Percentiles rank a stretch among this genome's conserved stretches.
Conservation (phyloP, 768 basidiomycete genomes). For the Hortiboletus campestris region DNA sequence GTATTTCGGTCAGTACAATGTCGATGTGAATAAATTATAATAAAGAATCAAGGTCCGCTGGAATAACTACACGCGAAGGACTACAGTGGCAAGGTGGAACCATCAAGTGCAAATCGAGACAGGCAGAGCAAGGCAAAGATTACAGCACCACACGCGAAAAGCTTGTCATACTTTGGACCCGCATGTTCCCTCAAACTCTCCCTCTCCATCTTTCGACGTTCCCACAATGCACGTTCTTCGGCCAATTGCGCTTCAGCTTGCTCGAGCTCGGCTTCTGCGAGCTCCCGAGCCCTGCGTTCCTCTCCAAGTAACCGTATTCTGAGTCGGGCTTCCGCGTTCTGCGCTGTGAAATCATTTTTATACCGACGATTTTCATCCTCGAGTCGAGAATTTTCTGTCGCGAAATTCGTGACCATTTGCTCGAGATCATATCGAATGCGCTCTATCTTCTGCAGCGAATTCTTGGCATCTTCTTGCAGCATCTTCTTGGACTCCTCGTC, state of each 20-base stretch:
- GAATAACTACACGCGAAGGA: background rate
- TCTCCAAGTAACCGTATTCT: slow-evolving; percentile 18
- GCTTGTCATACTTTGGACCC: slow-evolving; percentile 4
- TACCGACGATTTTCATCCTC: slow-evolving; percentile 22
- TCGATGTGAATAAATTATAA: background rate
- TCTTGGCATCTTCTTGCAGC: slow-evolving; percentile 38
- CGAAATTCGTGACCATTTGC: slow-evolving; percentile 37
- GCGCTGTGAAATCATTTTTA: slow-evolving; percentile 10
- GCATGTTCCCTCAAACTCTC: background rate
- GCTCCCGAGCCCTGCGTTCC: slow-evolving; percentile 17
- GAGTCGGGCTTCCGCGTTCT: slow-evolving; percentile 10
- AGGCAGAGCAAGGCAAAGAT: slow-evolving; percentile 12
- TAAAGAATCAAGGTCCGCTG: background rate
- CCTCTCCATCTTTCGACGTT: slow-evolving; percentile 1
- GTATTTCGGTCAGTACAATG: background rate
- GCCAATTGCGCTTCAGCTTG: slow-evolving; percentile 16
- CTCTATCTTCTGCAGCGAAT: slow-evolving; percentile 39
- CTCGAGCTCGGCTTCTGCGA: slow-evolving; percentile 15
- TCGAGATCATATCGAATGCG: slow-evolving; percentile 41
- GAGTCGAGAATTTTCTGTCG: slow-evolving; percentile 32
- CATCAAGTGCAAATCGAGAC: slow-evolving; percentile 14
- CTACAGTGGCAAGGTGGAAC: background rate
- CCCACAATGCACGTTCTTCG: slow-evolving; percentile 11
- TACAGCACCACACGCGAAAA: slow-evolving; percentile 14
- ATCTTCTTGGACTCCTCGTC: slow-evolving; percentile 40